phyloP scores from a whole-genome alignment of 169 alveolate species.

The Pseudocohnilembus persalinus region DNA sequence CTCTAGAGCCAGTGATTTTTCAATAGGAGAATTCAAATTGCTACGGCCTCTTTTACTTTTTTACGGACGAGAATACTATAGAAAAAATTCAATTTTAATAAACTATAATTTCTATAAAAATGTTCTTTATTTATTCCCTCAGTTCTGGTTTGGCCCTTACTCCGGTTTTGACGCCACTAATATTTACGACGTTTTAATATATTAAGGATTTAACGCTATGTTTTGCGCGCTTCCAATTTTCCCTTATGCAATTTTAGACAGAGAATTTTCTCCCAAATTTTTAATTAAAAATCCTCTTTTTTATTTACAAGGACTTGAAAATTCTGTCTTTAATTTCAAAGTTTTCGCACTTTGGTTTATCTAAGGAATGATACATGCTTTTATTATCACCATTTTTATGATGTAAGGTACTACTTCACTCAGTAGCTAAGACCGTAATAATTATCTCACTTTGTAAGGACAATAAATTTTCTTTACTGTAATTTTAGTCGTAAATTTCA shows the following conservation, averaged over 20 bases:
- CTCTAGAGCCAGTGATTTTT: conserved; percentile 64
- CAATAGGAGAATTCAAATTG: conserved; percentile 65
- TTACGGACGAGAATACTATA: conserved; percentile 65
- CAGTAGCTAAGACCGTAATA: not conserved
- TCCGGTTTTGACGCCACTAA: conserved; percentile 71
- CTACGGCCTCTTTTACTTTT: conserved; percentile 49
- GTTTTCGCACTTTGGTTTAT: conserved; percentile 1
- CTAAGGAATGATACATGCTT: conserved; percentile 5
- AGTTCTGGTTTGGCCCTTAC: conserved; percentile 55
- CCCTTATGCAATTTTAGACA: conserved; percentile 72
- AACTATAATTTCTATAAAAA: conserved; percentile 75
- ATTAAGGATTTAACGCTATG: conserved; percentile 63
- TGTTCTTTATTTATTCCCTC: conserved; percentile 59
- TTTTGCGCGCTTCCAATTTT: conserved; percentile 75
- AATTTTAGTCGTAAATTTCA: not conserved
- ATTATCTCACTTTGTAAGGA: not conserved
- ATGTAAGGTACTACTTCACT: not conserved
- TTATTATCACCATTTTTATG: conserved; percentile 2
- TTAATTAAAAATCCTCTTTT: conserved; percentile 8
- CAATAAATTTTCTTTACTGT: conserved; percentile 2
- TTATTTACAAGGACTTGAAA: conserved; percentile 7
- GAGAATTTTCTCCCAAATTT: conserved; percentile 56
- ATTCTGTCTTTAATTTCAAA: conserved; percentile 3
- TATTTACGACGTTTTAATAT: conserved; percentile 72
- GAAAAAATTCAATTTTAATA: conserved; percentile 55